Base-by-base conservation (phyloP, 192 early-diverging fungal species). In the Dissophora ornata region DNA sequence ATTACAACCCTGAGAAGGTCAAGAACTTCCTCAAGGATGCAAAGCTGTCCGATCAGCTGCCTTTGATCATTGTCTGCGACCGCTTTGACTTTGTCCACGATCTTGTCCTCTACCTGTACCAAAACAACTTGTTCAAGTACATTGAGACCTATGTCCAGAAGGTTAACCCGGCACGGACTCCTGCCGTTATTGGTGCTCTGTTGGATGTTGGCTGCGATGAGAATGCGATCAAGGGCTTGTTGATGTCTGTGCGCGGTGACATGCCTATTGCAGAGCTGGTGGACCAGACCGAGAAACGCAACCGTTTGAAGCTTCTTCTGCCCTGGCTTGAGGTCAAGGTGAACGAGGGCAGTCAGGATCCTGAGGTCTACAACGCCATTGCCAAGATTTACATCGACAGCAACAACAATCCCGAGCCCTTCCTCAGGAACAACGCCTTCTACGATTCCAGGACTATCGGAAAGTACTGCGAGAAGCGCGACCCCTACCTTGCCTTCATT, bases 311-410 rank as follows among this genome's bases (percentile, higher is more conserved):
- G 90, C 83, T 98, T 24, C 82, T 97, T 32, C 85, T 96, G 55
- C 96, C 95, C 42, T 99, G 96, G 94, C 87, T 99, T 30, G 96
- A 99, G 79, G 82, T 82, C 66, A 90, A 92, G 80, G 89, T 92
- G 34, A 91, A 91, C 81, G 95, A 95, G 71, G 95, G 95, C 6
- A 92, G 89, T 64, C 86, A 88, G 63, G 98, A 99, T 73, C 79
- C 91, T 8, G 91, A 90, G 18, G 87, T 99, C 12, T 97, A 94
- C 85, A 99, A 99, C 69, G 96, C 98, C 13, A 82, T 99, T 44
- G 98, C 95, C 61, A 99, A 98, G 87, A 98, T 99, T 57, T 98
- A 97, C 79, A 98, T 99, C 68, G 98, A 99, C 80, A 98, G 93
- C 81, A 99, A 98, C 90, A 97, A 95, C 78, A 97, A 98, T 57